Percentiles rank a stretch among this genome's conserved stretches.
Conservation (phyloP, 768 basidiomycete species). For the Xanthoconium stramineum region DNA sequence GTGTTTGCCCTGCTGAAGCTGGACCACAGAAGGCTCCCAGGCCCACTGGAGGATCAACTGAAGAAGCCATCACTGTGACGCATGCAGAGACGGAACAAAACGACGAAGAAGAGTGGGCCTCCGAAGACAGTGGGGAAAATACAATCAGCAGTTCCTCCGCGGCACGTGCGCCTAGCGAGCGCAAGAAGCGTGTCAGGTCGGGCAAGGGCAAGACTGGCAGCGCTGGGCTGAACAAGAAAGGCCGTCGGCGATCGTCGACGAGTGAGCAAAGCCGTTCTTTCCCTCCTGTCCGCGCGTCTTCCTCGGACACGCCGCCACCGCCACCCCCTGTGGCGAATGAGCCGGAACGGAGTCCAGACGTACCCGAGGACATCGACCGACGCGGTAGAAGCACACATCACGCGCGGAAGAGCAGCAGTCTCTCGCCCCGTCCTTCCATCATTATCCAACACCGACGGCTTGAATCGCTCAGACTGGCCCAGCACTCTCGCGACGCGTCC, state of each 20-base stretch:
- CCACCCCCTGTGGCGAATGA: neutral
- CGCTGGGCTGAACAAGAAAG: conserved; percentile 4
- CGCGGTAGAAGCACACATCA: conserved; percentile 24
- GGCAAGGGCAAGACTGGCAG: conserved; percentile 6
- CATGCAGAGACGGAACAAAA: conserved; percentile 25
- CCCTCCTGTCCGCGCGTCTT: neutral
- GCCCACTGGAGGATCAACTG: neutral
- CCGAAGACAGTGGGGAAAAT: conserved; percentile 44
- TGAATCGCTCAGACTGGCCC: conserved; percentile 23
- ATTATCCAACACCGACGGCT: conserved; percentile 27
- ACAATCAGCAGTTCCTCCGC: conserved; percentile 6
- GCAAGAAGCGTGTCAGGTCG: conserved; percentile 26
- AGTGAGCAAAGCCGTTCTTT: conserved; percentile 13
- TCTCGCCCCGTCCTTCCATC: conserved; percentile 19
- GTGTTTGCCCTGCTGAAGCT: conserved; percentile 14
- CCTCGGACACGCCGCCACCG: neutral
- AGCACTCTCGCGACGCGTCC: conserved; percentile 38
- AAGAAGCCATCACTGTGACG: conserved; percentile 1
- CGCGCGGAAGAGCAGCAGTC: conserved; percentile 10
- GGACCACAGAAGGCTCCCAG: conserved; percentile 10
- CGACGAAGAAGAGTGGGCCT: conserved; percentile 64
- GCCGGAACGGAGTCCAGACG: conserved; percentile 2
- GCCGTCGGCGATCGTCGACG: conserved; percentile 11
- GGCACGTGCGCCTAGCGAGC: conserved; percentile 5
- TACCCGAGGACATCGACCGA: conserved; percentile 6